Base-by-base conservation (phyloP, 2,329 filamentous ascomycete species). In the Beauveria asiatica region DNA sequence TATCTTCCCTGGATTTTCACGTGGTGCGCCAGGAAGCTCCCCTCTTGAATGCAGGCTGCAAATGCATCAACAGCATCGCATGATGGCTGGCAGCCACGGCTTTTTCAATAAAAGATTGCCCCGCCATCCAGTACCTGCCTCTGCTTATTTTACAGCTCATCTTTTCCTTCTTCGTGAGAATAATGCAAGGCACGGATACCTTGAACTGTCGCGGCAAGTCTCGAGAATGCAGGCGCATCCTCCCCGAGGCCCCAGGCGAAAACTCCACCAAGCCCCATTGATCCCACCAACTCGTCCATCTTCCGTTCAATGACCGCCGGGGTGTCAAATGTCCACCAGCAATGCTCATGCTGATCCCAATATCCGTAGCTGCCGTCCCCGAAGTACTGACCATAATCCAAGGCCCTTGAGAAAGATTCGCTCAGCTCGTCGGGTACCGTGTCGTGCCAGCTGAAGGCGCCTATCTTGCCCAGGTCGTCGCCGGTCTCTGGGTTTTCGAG, bases 271-370 rank as follows among this genome's bases (percentile, higher is more conserved):
- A 91, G 70, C 1, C 74, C 71, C 67, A 80, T 78, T 37, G 75
- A 75, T 33, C 76, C 73, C 3, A 89, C 77, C 41, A 92, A 78
- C 5, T 79, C 70, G 3, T 78, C 72, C 61, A 90, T 83, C 73
- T 92, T 92, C 60, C 75, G 74, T 13, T 70, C 65, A 55, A 92
- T 85, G 13, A 84, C 77, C 8, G 77, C 76, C 0, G 80, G 76
- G 0, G 84, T 88, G 62, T 92, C 89, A 76, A 85, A 91, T 0
- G 86, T 86, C 88, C 88, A 92, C 80, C 88, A 92, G 33, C 86
- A 69, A 58, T 80, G 73, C 64, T 83, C 76, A 5, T 73, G 64
- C 0, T 69, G 62, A 67, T 92, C 88, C 78, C 82, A 88, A 72
- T 83, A 90, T 69, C 87, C 90, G 68, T 85, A 81, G 0, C 86